These are phyloP conservation scores for Lathyrus oleraceus DNA, from an alignment of 306 rosid species.

Conservation along the genomic window DNA sequence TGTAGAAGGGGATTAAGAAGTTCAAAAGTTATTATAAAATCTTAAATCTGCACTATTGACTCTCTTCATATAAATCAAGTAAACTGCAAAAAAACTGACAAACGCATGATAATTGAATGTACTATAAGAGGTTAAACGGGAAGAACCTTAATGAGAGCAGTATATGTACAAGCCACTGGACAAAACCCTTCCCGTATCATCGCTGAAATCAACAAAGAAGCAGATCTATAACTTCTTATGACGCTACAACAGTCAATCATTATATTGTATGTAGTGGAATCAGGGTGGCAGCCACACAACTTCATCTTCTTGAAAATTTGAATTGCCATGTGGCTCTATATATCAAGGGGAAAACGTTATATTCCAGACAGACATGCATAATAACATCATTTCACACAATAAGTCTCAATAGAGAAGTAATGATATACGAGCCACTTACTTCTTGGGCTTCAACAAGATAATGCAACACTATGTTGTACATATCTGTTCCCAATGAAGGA, in stretches of 20 bases:
- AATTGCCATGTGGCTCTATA: conserved; percentile 68
- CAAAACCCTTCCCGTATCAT: conserved; percentile 76
- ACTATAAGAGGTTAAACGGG: conserved; percentile 27
- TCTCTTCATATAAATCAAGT: conserved; percentile 29
- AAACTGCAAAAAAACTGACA: conserved; percentile 13
- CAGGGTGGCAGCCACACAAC: conserved; percentile 54
- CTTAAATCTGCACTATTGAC: neutral
- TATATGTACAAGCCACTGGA: conserved; percentile 55
- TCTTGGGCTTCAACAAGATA: conserved; percentile 65
- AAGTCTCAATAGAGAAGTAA: conserved; percentile 39
- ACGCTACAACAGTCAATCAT: conserved; percentile 74
- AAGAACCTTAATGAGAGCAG: conserved; percentile 67
- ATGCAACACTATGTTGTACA: conserved; percentile 64
- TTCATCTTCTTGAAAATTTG: conserved; percentile 68
- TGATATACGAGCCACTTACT: conserved; percentile 48
- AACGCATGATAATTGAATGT: conserved; percentile 9
- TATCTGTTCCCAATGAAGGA: conserved; percentile 49
- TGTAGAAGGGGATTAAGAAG: conserved; percentile 12
- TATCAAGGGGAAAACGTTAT: conserved; percentile 42
- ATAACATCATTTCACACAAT: conserved; percentile 23
- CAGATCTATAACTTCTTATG: conserved; percentile 63
- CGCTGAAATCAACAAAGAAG: conserved; percentile 59
- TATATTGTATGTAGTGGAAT: conserved; percentile 63
- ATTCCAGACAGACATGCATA: conserved; percentile 29
- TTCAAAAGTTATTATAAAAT: conserved; percentile 28